phyloP scores from a whole-genome alignment of 1,284 basidiomycete species.

The Tilletia setariae region DNA sequence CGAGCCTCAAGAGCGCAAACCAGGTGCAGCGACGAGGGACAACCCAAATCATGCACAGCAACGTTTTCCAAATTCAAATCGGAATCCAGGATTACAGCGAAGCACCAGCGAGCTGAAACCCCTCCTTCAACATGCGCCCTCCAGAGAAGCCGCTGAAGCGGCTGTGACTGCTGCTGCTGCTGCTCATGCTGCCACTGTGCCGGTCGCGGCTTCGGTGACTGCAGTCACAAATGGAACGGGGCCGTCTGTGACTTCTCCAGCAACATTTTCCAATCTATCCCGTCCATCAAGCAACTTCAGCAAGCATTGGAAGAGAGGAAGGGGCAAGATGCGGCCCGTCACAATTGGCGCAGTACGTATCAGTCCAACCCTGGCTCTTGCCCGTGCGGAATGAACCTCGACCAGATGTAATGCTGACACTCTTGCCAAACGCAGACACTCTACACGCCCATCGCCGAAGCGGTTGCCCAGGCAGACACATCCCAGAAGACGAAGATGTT shows the following conservation, averaged over 20 bases:
- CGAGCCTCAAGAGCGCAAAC: conserved; percentile 4
- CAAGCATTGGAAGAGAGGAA: background rate
- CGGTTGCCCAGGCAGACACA: background rate
- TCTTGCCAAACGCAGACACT: background rate
- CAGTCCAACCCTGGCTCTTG: background rate
- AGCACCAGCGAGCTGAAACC: too few species aligned
- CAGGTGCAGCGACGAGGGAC: background rate
- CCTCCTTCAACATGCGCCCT: background rate
- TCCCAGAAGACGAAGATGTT: background rate
- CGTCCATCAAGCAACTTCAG: background rate
- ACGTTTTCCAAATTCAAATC: too few species aligned
- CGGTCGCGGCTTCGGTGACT: background rate
- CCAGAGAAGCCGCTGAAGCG: background rate
- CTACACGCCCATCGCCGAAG: background rate
- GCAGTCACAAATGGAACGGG: background rate
- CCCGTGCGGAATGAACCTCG: background rate
- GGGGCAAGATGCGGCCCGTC: background rate
- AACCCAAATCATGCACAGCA: background rate
- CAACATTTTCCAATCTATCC: background rate
- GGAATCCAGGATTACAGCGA: too few species aligned
- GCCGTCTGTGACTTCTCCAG: background rate
- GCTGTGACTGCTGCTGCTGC: background rate
- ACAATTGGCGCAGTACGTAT: background rate
- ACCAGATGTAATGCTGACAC: background rate
- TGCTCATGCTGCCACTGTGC: background rate